phyloP scores from a whole-genome alignment of 331 rosid species.

The Telfairia occidentalis region DNA sequence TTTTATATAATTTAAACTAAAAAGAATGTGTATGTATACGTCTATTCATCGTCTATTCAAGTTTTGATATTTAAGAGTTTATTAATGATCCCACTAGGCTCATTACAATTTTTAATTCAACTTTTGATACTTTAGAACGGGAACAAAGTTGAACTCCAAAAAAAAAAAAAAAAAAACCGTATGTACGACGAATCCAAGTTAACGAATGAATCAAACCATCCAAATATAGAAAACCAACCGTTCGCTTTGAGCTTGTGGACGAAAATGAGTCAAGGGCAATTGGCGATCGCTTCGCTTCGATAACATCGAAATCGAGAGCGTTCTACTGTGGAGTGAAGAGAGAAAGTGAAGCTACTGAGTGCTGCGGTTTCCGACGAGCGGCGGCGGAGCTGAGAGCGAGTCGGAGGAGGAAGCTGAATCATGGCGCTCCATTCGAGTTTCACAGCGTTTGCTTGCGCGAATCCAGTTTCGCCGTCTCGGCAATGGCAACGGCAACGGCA shows the following conservation, averaged over 20 bases:
- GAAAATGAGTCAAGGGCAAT: not conserved
- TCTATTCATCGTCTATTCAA: too few relatives aligned
- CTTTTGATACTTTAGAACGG: too few relatives aligned
- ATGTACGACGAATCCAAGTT: not conserved
- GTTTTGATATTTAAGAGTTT: too few relatives aligned
- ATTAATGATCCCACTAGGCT: too few relatives aligned
- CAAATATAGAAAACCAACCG: not conserved
- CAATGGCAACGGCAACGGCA: not conserved
- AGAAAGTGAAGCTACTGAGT: not conserved
- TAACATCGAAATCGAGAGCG: not conserved
- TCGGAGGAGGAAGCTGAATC: not conserved
- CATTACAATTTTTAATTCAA: too few relatives aligned
- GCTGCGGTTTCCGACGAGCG: not conserved
- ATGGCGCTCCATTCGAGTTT: slow-evolving; percentile 20
- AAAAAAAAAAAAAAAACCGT: too few relatives aligned
- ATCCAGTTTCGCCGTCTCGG: slow-evolving; percentile 9
- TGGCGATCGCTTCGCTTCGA: not conserved
- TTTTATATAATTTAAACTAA: too few relatives aligned
- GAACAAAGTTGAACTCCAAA: too few relatives aligned
- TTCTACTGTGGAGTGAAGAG: not conserved
- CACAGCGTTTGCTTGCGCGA: slow-evolving; percentile 15
- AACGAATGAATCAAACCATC: not conserved
- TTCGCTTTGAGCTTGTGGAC: not conserved
- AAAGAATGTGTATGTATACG: too few relatives aligned
- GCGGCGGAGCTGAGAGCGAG: not conserved